A percentile compares a stretch with the other conserved stretches of the same genome.
Conservation (phyloP, 768 basidiomycete genomes). For the Podaxis sp. region DNA sequence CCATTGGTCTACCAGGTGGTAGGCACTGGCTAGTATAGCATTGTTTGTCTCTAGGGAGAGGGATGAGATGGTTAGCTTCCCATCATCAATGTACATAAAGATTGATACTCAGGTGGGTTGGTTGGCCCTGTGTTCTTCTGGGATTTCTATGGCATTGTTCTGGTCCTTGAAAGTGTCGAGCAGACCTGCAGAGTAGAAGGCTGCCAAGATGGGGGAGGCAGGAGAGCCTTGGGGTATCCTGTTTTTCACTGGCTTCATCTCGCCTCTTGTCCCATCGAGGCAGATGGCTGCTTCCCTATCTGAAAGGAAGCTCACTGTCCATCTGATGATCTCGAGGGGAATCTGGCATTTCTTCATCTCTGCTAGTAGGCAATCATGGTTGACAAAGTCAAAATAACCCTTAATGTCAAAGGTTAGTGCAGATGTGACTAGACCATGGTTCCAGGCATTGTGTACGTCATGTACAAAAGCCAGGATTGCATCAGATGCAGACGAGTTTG, state of each 20-base stretch:
- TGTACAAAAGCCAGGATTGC: constrained; percentile 25
- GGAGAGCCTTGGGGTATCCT: too few species aligned
- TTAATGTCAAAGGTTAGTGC: constrained; percentile 31
- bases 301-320: constrained; percentile 23
- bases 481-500: constrained; percentile 23
- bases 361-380: constrained; percentile 23
- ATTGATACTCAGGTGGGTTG: constrained; percentile 18
- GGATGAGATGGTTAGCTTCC: constrained; percentile 27
- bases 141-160: neutral
- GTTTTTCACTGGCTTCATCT: constrained; percentile 17
- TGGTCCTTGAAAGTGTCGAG: constrained; percentile 19
- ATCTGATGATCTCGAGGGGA: constrained; percentile 20
- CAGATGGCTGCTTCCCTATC: constrained; percentile 25
- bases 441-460: constrained; percentile 26
- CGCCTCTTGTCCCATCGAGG: constrained; percentile 19
- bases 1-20: constrained; percentile 18
- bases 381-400: constrained; percentile 29
- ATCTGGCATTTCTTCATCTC: constrained; percentile 22
- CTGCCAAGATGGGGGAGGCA: constrained; percentile 21
- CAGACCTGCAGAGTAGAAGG: constrained; percentile 25
- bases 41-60: constrained; percentile 24
- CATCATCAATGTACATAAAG: constrained; percentile 34
- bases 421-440: constrained; percentile 15
- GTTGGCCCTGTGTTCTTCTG: constrained; percentile 16
- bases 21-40: constrained; percentile 21